These are phyloP conservation scores for Hyaloscypha finlandica DNA, from an alignment of 495 filamentous ascomycete genomes.

Conservation along the genomic window DNA sequence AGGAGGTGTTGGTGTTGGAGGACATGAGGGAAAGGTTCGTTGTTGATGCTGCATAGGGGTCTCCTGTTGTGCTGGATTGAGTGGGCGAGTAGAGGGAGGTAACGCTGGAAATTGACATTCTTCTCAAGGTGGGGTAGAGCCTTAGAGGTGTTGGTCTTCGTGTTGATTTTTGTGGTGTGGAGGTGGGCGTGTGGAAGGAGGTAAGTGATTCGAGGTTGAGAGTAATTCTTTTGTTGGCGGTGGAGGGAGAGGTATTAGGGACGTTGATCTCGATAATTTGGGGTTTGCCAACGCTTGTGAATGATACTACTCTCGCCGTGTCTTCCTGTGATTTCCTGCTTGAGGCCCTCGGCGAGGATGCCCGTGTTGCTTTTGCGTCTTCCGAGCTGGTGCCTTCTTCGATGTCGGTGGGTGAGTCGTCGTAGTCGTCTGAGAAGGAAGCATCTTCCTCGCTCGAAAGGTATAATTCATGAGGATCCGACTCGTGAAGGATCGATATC, in stretches of 20 bases:
- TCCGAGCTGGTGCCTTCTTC: constrained; percentile 11
- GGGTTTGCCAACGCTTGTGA: constrained; percentile 29
- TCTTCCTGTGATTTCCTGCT: constrained; percentile 29
- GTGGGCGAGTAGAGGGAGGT: constrained; percentile 13
- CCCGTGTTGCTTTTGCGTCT: neutral
- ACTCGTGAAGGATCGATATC: constrained; percentile 13
- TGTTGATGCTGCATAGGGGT: constrained; percentile 6
- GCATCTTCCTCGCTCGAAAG: constrained; percentile 34
- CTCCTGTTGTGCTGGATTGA: neutral
- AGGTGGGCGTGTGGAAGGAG: neutral
- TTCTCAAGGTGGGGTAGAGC: constrained; percentile 20
- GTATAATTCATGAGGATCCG: constrained; percentile 33
- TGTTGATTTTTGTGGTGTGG: constrained; percentile 10
- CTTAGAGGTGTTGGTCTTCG: constrained; percentile 28
- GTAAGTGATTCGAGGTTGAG: constrained; percentile 16
- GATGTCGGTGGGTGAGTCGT: constrained; percentile 29
- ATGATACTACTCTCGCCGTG: constrained; percentile 28
- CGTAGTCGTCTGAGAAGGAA: constrained; percentile 31
- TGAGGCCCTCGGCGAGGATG: constrained; percentile 22
- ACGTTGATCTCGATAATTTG: constrained; percentile 30
- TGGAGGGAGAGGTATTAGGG: constrained; percentile 6
- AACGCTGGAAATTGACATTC: constrained; percentile 22
- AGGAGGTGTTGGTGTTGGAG: constrained; percentile 2
- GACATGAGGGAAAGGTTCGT: neutral
- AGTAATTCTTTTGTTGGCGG: constrained; percentile 15